Percentiles rank a stretch among this genome's conserved stretches.
phyloP scores from a whole-genome alignment of 257 asterid species.

The Solanum neorickii region DNA sequence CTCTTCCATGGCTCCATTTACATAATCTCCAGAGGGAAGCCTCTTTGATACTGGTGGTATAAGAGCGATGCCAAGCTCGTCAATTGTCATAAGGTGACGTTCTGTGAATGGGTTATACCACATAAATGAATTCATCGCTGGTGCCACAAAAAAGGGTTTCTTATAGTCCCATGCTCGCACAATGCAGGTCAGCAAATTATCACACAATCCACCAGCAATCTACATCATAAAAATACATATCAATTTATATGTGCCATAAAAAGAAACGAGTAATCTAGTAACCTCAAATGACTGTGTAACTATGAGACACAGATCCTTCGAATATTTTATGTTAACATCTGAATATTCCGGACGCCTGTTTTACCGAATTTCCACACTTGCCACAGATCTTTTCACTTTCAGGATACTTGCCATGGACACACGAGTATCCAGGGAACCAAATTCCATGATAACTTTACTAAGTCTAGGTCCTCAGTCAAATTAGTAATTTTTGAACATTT shows the following conservation, averaged over 20 bases:
- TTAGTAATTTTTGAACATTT: neutral
- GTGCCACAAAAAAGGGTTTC: slow-evolving; percentile 80
- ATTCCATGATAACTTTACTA: neutral
- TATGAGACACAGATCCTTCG: neutral
- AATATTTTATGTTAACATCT: neutral
- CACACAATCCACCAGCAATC: slow-evolving; percentile 91
- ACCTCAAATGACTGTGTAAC: neutral
- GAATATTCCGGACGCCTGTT: neutral
- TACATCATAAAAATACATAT: neutral
- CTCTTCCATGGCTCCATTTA: slow-evolving; percentile 94
- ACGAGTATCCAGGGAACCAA: neutral
- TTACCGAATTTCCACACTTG: neutral
- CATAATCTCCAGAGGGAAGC: slow-evolving; percentile 85
- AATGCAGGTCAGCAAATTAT: slow-evolving; percentile 79
- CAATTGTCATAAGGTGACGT: slow-evolving; percentile 55
- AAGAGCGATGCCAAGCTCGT: slow-evolving; percentile 75
- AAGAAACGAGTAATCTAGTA: neutral
- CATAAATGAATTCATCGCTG: slow-evolving; percentile 86
- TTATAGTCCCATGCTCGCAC: slow-evolving; percentile 88
- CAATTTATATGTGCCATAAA: neutral
- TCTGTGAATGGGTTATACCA: slow-evolving; percentile 82
- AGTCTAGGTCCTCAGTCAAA: neutral
- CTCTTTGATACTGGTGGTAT: slow-evolving; percentile 70
- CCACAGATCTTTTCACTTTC: neutral
- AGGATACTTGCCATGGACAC: neutral